A percentile compares a stretch with the other conserved stretches of the same genome.
Evolutionary conservation across 2,329 filamentous ascomycete species (phyloP).

Genomic region (Penicillium sp.): DNA sequence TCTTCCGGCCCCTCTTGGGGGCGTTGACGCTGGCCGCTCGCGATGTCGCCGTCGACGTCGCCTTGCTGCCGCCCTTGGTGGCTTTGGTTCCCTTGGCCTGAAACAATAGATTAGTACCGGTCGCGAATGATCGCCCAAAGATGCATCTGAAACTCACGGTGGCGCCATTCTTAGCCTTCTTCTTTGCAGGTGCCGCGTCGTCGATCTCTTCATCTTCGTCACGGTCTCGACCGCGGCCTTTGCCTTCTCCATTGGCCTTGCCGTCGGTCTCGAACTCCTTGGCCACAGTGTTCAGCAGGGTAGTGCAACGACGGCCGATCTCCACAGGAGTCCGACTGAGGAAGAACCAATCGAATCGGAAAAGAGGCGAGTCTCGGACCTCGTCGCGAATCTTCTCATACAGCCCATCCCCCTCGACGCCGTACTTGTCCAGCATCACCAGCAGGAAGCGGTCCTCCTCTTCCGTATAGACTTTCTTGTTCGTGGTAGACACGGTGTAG

Average conservation of each 20-base stretch:
- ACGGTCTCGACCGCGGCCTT: conserved; percentile 59
- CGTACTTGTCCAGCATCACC: conserved; percentile 87
- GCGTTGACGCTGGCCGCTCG: conserved; percentile 83
- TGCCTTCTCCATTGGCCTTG: conserved; percentile 68
- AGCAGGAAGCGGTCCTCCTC: conserved; percentile 95
- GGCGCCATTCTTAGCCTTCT: conserved; percentile 85
- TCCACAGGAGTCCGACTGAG: conserved; percentile 89
- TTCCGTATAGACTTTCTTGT: conserved; percentile 99
- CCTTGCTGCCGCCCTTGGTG: conserved; percentile 73
- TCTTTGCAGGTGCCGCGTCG: conserved; percentile 81
- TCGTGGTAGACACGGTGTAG: conserved; percentile 97
- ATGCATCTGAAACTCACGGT: conserved; percentile 67
- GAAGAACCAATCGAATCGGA: conserved; percentile 99
- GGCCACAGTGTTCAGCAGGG: conserved; percentile 87
- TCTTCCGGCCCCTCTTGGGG: conserved; percentile 53
- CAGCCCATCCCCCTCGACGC: conserved; percentile 83
- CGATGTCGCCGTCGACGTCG: conserved; percentile 72
- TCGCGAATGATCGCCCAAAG: conserved; percentile 1
- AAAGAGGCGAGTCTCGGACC: conserved; percentile 88
- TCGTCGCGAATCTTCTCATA: conserved; percentile 97
- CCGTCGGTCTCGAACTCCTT: conserved; percentile 84
- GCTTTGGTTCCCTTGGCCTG: conserved; percentile 93
- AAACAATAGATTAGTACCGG: conserved; percentile 14
- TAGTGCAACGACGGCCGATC: conserved; percentile 87
- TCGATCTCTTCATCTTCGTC: conserved; percentile 83